phyloP scores from a whole-genome alignment of 768 basidiomycete species.

The Agaricus subrufescens region DNA sequence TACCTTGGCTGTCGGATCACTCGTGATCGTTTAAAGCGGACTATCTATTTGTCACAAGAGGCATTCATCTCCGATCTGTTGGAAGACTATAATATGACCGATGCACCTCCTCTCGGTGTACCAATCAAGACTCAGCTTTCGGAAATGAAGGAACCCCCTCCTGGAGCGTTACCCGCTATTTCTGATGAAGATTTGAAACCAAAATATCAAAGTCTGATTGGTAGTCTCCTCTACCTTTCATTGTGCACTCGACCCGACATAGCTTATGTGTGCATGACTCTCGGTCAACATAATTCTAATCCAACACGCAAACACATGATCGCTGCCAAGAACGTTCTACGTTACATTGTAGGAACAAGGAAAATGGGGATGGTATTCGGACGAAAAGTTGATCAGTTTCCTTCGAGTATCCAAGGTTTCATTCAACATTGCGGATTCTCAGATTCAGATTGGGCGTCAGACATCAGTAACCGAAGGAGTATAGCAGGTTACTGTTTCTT shows the following conservation, averaged over 20 bases:
- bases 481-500: conserved; percentile 28
- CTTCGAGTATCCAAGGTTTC: not conserved
- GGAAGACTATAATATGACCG: conserved; percentile 7
- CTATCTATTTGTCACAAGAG: conserved; percentile 12
- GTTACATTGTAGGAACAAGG: conserved; percentile 26
- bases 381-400: not conserved
- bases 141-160: not conserved
- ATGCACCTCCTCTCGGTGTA: not conserved
- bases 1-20: conserved; percentile 3
- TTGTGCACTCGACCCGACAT: conserved; percentile 28
- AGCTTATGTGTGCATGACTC: conserved; percentile 17
- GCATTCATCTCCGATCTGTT: conserved; percentile 11
- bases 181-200: not conserved
- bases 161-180: not conserved
- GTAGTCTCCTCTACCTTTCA: conserved; percentile 17
- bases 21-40: conserved; percentile 4
- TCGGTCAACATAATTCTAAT: conserved; percentile 21
- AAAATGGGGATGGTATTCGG: conserved; percentile 19
- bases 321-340: conserved; percentile 22
- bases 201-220: conserved; percentile 13
- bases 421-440: conserved; percentile 14
- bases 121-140: not conserved
- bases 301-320: conserved; percentile 19
- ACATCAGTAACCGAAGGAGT: conserved; percentile 18
- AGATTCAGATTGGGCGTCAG: conserved; percentile 25